Conservation (phyloP, 495 filamentous ascomycete species). For the Xylaria grammica region DNA sequence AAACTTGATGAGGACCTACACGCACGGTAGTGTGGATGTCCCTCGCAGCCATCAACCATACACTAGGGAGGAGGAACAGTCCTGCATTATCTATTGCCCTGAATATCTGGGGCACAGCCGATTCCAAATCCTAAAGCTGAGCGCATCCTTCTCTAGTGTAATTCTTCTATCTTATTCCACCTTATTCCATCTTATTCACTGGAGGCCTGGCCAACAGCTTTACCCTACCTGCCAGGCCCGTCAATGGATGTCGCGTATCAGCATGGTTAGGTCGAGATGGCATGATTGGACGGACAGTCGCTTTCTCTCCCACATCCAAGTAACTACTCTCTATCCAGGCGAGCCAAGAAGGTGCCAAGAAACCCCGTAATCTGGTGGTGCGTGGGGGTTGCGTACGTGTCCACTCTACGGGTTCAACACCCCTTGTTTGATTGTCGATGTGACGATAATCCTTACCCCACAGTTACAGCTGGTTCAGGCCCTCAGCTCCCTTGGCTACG, state of each 20-base stretch:
- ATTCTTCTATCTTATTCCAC: neutral
- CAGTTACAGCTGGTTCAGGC: slow-evolving; percentile 9
- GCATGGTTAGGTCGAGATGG: neutral
- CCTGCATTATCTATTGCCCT: slow-evolving; percentile 8
- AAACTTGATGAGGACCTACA: neutral
- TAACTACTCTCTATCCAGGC: neutral
- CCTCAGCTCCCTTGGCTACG: slow-evolving; percentile 13
- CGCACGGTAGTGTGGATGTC: slow-evolving; percentile 15
- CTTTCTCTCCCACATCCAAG: neutral
- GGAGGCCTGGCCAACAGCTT: neutral
- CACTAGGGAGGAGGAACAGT: neutral
- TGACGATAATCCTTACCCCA: slow-evolving; percentile 15
- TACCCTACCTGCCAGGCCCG: neutral
- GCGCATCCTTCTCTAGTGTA: neutral
- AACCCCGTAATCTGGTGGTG: slow-evolving; percentile 21
- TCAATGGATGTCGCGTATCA: neutral
- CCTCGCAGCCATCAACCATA: neutral
- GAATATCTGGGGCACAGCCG: slow-evolving; percentile 7
- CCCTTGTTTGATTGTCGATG: slow-evolving; percentile 19
- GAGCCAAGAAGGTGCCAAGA: slow-evolving; percentile 21
- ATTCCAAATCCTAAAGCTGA: slow-evolving; percentile 19
- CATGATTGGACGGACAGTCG: slow-evolving; percentile 7
- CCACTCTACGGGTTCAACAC: slow-evolving; percentile 10
- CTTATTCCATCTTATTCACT: too few relatives aligned
- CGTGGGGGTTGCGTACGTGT: slow-evolving; percentile 21